These are phyloP conservation scores for Zychaea mexicana DNA, from an alignment of 371 early-diverging fungal genomes.

Conservation along the genomic window DNA sequence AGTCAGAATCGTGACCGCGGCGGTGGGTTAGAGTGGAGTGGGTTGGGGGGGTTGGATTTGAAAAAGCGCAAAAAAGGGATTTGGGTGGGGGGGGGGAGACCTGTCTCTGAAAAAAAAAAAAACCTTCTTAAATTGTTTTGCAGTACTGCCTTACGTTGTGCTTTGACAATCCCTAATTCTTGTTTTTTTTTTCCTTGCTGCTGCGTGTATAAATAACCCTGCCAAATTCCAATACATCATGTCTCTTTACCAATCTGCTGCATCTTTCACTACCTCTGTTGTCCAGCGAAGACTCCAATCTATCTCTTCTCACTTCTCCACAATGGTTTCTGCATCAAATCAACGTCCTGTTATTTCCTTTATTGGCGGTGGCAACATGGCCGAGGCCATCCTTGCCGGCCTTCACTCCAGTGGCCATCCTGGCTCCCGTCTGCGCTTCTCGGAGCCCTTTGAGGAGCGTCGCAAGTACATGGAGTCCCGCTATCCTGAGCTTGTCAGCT, in stretches of 20 bases:
- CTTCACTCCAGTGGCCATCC: slow-evolving; percentile 74
- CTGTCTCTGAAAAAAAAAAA: too few species aligned
- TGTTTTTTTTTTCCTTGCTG: neutral
- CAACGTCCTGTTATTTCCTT: slow-evolving; percentile 57
- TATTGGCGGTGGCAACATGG: slow-evolving; percentile 96
- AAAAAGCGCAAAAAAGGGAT: too few species aligned
- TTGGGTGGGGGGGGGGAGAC: too few species aligned
- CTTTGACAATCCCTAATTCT: neutral
- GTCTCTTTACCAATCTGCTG: slow-evolving; percentile 2
- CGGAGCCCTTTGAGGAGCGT: slow-evolving; percentile 78
- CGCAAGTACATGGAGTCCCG: slow-evolving; percentile 64
- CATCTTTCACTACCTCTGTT: neutral
- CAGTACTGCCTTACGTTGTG: too few species aligned
- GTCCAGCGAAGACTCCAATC: neutral
- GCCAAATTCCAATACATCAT: neutral
- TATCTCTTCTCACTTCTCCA: neutral
- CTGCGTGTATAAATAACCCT: neutral
- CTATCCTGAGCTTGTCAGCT: slow-evolving; percentile 54
- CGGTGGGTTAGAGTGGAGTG: neutral
- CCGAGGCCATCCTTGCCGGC: slow-evolving; percentile 90
- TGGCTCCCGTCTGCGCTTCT: slow-evolving; percentile 68
- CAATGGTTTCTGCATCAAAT: neutral
- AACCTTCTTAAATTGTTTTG: neutral
- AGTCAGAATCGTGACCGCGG: slow-evolving; percentile 7
- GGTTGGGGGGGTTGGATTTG: neutral